Evolutionary conservation across 148 eudicot genomes (phyloP).

Genomic region (Oxyria digyna): DNA sequence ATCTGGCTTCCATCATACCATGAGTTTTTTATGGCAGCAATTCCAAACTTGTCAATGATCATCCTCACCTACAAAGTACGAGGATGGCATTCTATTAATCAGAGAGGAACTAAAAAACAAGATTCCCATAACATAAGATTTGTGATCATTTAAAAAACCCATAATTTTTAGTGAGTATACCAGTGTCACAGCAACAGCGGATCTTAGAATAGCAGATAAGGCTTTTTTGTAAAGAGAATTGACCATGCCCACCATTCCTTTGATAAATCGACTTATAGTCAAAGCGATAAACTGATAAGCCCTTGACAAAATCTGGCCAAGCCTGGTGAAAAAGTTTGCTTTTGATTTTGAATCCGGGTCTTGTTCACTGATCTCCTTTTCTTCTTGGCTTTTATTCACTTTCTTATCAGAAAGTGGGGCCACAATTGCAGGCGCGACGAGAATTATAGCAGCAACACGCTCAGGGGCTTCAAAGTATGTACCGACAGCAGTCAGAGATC

Average conservation of each 20-base stretch:
- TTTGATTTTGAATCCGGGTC: slow-evolving; percentile 21
- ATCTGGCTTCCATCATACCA: slow-evolving; percentile 78
- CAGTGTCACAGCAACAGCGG: slow-evolving; percentile 55
- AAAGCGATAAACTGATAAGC: slow-evolving; percentile 24
- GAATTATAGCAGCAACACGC: slow-evolving; percentile 78
- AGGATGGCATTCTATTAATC: neutral
- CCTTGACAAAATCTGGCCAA: slow-evolving; percentile 33
- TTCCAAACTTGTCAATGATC: slow-evolving; percentile 77
- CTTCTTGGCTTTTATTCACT: slow-evolving; percentile 17
- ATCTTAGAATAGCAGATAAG: slow-evolving; percentile 59
- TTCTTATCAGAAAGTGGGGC: slow-evolving; percentile 41
- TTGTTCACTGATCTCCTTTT: slow-evolving; percentile 26
- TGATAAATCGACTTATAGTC: slow-evolving; percentile 29
- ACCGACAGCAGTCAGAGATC: slow-evolving; percentile 64
- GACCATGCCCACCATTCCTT: slow-evolving; percentile 38
- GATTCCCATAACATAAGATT: too few species aligned
- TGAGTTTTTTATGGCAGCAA: slow-evolving; percentile 47
- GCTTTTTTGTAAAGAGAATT: slow-evolving; percentile 51
- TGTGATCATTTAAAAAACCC: neutral
- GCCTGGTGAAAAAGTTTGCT: slow-evolving; percentile 27
- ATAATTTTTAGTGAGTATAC: slow-evolving; percentile 22
- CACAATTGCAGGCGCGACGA: slow-evolving; percentile 85
- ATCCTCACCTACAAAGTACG: slow-evolving; percentile 48
- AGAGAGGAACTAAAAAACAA: neutral
- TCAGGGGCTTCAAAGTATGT: slow-evolving; percentile 91